These are phyloP conservation scores for Ruellia speciosa DNA, from an alignment of 305 asterid genomes.

Conservation along the genomic window DNA sequence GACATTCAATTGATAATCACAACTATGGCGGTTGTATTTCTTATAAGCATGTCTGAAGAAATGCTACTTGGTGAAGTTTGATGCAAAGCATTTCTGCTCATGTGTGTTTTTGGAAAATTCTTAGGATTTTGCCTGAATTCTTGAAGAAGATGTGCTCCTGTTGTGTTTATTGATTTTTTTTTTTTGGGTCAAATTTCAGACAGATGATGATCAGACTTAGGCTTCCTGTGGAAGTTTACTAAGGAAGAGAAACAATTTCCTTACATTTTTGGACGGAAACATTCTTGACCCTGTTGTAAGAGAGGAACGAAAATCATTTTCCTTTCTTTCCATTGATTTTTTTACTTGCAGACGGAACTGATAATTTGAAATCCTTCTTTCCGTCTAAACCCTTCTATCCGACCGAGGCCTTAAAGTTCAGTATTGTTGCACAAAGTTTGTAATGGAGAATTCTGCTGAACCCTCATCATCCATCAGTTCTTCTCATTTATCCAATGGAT, in stretches of 20 bases:
- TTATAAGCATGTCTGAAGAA: neutral
- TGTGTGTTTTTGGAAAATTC: conserved; percentile 8
- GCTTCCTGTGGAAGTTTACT: no score
- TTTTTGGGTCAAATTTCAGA: neutral
- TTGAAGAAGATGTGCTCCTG: conserved; percentile 4
- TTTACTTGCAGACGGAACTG: no score
- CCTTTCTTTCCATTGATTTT: no score
- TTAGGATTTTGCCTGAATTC: neutral
- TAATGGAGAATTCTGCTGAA: conserved; percentile 47
- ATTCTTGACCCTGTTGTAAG: no score
- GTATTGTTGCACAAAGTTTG: conserved; percentile 19
- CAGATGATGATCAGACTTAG: neutral
- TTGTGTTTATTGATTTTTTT: conserved; percentile 4
- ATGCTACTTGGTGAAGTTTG: neutral
- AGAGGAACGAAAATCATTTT: no score
- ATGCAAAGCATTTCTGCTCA: conserved; percentile 2
- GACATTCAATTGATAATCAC: conserved; percentile 4
- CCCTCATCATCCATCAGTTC: conserved; percentile 60
- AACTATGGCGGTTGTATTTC: conserved; percentile 9
- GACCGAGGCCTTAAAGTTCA: conserved; percentile 2
- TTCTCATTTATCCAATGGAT: conserved; percentile 42
- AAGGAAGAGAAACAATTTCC: no score
- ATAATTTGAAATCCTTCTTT: no score
- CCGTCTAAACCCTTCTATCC: no score
- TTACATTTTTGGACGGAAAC: no score